Percentiles rank a stretch among this genome's conserved stretches.
phyloP scores from a whole-genome alignment of 2,329 filamentous ascomycete genomes.

The Aspergillus pseudonomiae region DNA sequence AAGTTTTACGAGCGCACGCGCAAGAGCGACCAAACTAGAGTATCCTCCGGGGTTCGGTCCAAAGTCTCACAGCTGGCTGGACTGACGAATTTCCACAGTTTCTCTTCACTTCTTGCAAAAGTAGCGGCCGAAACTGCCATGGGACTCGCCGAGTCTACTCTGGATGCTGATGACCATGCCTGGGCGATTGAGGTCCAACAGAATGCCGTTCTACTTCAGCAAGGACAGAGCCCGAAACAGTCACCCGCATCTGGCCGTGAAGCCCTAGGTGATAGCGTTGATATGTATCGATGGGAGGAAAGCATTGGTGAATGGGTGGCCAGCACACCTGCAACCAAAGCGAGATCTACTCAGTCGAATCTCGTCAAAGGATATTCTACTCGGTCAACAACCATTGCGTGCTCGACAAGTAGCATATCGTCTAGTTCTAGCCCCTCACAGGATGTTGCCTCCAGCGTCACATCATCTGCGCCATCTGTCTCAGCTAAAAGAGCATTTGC shows the following conservation, averaged over 20 bases:
- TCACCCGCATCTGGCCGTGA: conserved; percentile 19
- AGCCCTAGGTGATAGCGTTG: conserved; percentile 20
- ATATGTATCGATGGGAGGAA: conserved; percentile 57
- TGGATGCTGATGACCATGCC: conserved; percentile 40
- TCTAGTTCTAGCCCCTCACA: conserved; percentile 22
- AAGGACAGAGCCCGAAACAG: conserved; percentile 12
- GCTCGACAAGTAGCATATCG: conserved; percentile 30
- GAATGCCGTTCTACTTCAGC: conserved; percentile 28
- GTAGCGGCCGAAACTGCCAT: conserved; percentile 45
- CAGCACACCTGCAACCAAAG: conserved; percentile 46
- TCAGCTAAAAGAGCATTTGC: conserved; percentile 25
- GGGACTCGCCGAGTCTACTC: conserved; percentile 42
- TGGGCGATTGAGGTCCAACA: conserved; percentile 46
- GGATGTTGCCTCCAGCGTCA: conserved; percentile 30
- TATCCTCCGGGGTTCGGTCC: conserved; percentile 29
- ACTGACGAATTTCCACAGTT: conserved; percentile 22
- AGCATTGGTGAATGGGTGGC: conserved; percentile 61
- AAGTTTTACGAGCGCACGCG: conserved; percentile 33
- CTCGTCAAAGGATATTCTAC: conserved; percentile 8
- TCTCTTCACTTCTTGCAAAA: conserved; percentile 36
- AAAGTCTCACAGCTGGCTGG: conserved; percentile 30
- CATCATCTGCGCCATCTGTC: conserved; percentile 34
- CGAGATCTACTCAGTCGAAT: conserved; percentile 16
- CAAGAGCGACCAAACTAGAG: conserved; percentile 26
- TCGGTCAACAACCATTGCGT: conserved; percentile 19